Percentiles rank a stretch among this genome's conserved stretches.
Conservation (phyloP, 1,284 basidiomycete genomes). For the Puccinia polysora region DNA sequence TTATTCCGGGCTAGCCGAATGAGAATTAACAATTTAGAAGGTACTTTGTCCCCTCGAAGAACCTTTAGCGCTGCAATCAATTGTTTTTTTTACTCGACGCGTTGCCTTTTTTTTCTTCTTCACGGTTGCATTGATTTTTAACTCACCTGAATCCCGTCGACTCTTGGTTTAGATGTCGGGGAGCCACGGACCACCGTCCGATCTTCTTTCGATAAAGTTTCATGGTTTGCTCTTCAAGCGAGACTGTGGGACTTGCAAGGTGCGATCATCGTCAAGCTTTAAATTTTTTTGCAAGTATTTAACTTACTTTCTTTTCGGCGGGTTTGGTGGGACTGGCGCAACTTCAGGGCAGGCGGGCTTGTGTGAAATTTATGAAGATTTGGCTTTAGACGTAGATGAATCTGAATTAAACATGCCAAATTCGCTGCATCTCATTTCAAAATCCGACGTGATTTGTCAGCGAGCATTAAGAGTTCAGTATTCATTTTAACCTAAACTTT, state of each 20-base stretch:
- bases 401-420: constrained; percentile 6
- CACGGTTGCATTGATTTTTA: no score
- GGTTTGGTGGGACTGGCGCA: no score
- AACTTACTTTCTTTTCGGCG: no score
- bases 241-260: constrained; percentile 41
- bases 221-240: constrained; percentile 43
- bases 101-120: no score
- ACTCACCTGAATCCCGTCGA: no score
- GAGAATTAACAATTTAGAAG: constrained; percentile 9
- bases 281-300: background rate
- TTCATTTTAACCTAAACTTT: background rate
- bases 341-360: constrained; percentile 25
- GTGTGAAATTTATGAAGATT: constrained; percentile 43
- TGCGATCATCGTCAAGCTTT: background rate
- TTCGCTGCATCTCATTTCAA: constrained; percentile 27
- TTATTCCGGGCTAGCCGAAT: constrained; percentile 32
- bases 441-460: constrained; percentile 33
- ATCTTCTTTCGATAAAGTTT: constrained; percentile 34
- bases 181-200: background rate
- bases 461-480: constrained; percentile 19
- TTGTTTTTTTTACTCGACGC: no score
- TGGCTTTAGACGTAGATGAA: constrained; percentile 19
- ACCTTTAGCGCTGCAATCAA: no score
- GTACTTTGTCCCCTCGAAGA: background rate
- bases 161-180: background rate